These are phyloP conservation scores for Setaria italica DNA, from an alignment of 202 grass and related monocot genomes.

Conservation along the genomic window DNA sequence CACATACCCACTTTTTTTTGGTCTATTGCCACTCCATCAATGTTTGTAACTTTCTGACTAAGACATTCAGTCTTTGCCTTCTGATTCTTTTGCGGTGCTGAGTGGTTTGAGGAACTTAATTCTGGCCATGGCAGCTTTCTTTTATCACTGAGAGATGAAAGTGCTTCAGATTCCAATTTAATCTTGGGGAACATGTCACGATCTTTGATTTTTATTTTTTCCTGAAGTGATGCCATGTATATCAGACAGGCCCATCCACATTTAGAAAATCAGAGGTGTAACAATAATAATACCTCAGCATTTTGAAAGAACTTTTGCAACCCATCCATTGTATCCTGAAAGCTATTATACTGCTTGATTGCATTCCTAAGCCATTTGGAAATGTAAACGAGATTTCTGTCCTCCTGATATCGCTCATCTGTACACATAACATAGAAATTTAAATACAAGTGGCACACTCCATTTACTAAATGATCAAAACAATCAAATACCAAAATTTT, in stretches of 20 bases:
- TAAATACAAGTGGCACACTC: conserved; percentile 29
- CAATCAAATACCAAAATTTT: conserved; percentile 35
- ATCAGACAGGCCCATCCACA: conserved; percentile 20
- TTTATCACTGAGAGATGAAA: conserved; percentile 49
- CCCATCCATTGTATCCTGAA: conserved; percentile 69
- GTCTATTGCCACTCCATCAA: conserved; percentile 32
- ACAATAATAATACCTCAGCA: conserved; percentile 64
- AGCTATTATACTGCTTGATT: conserved; percentile 68
- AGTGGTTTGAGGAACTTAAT: conserved; percentile 49
- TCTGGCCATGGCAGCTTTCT: conserved; percentile 54
- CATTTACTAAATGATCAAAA: conserved; percentile 18
- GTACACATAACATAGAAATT: conserved; percentile 40
- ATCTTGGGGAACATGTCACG: conserved; percentile 41
- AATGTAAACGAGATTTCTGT: conserved; percentile 74
- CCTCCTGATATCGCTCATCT: conserved; percentile 90
- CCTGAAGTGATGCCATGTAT: conserved; percentile 56
- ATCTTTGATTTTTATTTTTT: conserved; percentile 50
- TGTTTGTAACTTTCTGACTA: conserved; percentile 34
- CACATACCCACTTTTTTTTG: conserved; percentile 28
- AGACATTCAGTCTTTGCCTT: conserved; percentile 51
- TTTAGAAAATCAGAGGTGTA: conserved; percentile 28
- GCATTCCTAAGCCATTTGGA: conserved; percentile 96
- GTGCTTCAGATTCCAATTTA: conserved; percentile 41
- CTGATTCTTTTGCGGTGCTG: conserved; percentile 50
- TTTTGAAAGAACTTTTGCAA: conserved; percentile 79